Evolutionary conservation across 768 basidiomycete species (phyloP).

Genomic region (Pleurotus ostreatus): DNA sequence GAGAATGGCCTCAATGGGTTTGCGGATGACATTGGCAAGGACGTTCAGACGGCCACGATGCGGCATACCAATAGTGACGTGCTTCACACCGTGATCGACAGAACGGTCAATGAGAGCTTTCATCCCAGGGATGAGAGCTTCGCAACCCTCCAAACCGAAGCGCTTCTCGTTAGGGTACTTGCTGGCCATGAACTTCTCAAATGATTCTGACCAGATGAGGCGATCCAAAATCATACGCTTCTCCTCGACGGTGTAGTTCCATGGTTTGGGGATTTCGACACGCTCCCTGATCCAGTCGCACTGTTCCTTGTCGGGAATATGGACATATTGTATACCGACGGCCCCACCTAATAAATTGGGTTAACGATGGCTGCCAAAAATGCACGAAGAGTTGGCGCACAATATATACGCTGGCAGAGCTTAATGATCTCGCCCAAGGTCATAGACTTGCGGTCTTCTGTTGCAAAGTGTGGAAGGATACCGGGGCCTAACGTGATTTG

Average conservation of each 20-base stretch:
- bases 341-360: slow-evolving; percentile 58
- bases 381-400: slow-evolving; percentile 43
- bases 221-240: slow-evolving; percentile 99
- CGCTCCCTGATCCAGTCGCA: slow-evolving; percentile 99
- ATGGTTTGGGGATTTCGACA: slow-evolving; percentile 91
- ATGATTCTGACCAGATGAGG: slow-evolving; percentile 99
- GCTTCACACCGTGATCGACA: slow-evolving; percentile 93
- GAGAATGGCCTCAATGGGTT: slow-evolving; percentile 95
- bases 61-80: slow-evolving; percentile 98
- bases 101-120: slow-evolving; percentile 99
- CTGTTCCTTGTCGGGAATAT: slow-evolving; percentile 97
- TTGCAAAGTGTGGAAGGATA: slow-evolving; percentile 93
- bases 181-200: slow-evolving; percentile 97
- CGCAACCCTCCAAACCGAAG: slow-evolving; percentile 98
- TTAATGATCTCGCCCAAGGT: slow-evolving; percentile 88
- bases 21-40: slow-evolving; percentile 96
- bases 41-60: slow-evolving; percentile 99
- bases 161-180: slow-evolving; percentile 99
- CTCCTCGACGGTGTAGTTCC: slow-evolving; percentile 97
- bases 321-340: slow-evolving; percentile 87
- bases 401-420: slow-evolving; percentile 89
- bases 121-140: slow-evolving; percentile 97
- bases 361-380: slow-evolving; percentile 6
- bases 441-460: slow-evolving; percentile 83
- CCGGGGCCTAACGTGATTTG: slow-evolving; percentile 94